Evolutionary conservation across 768 basidiomycete genomes (phyloP), one percentile per base, ranked within the genome.

Genomic region (Mycena filopes): DNA sequence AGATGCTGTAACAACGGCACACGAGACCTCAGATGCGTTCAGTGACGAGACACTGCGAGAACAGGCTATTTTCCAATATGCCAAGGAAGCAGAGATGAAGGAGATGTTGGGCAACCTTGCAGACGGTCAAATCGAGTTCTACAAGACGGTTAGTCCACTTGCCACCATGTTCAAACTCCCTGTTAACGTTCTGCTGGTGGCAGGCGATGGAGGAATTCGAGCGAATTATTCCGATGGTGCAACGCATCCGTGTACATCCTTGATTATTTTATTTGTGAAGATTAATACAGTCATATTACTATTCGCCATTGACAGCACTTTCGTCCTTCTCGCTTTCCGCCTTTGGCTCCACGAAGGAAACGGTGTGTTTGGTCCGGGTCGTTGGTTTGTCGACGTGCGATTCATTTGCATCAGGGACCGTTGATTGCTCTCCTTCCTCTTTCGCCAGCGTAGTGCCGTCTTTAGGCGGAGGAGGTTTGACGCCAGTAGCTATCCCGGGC

Each of bases 171-270:
- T n/a, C 41, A 49, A 47, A 18, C 43, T 55, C 50, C 59, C 29
- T 28, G 25, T 49, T 40, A 65, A 49, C 26, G 53, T 36, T 11
- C 11, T 36, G 49, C 28, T 53, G 54, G 53, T 56, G 43, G 21
- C 68, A 95, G 91, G 89, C 94, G 58, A 96, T 97, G 93, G 95
- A 98, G 71, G 96, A 98, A 77, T 98, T 95, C 96, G 96, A 98
- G 58, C 84, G 92, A 78, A 92, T 96, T 74, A 95, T 96, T 84
- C 93, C 95, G 71, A 82, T 95, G 71, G 90, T 97, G 74, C 94
- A 96, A 78, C 92, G 94, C 60, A 97, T 97, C 81, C 90, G 94
- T 58, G 95, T 97, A 79, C 95, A 96, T 94, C 86, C 81, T 70
- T 70, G 43, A 56, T n/a, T 65, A 67, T 62, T 36, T 65, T 67